Percentiles rank a stretch among this genome's conserved stretches.
Evolutionary conservation across 176 grass and related monocot species (phyloP).

Genomic region (Bromus sterilis): DNA sequence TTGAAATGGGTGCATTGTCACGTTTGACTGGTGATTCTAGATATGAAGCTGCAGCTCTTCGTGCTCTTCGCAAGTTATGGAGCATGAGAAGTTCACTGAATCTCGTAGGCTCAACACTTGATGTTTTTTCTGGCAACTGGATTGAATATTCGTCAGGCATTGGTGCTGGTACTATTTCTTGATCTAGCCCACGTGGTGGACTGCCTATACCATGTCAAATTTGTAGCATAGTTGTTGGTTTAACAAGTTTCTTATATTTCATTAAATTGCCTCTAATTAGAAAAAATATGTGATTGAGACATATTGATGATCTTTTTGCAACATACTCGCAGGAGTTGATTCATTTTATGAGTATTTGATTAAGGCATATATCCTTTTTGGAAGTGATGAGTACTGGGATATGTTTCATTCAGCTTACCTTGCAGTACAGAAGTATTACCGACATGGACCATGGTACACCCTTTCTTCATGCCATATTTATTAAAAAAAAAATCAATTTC

Average conservation of each 20-base stretch:
- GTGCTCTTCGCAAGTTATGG: conserved; percentile 91
- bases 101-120: conserved; percentile 91
- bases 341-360: conserved; percentile 99
- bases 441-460: conserved; percentile 82
- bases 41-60: conserved; percentile 88
- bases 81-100: conserved; percentile 98
- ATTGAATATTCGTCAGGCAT: conserved; percentile 94
- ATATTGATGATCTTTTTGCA: conserved; percentile 14
- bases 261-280: neutral
- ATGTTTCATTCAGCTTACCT: conserved; percentile 97
- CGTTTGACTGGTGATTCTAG: conserved; percentile 79
- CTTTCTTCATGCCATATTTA: conserved; percentile 11
- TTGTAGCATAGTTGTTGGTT: conserved; percentile 4
- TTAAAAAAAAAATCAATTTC: conserved; percentile 3
- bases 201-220: neutral
- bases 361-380: conserved; percentile 93
- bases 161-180: conserved; percentile 78
- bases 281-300: conserved; percentile 3
- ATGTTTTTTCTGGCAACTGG: conserved; percentile 89
- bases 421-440: conserved; percentile 88
- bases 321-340: conserved; percentile 74
- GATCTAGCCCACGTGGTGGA: neutral
- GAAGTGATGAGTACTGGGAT: conserved; percentile 89
- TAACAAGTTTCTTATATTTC: neutral
- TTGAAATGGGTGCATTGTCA: conserved; percentile 95